Conservation (phyloP, 257 asterid species). For the Buddleja alternifolia region DNA sequence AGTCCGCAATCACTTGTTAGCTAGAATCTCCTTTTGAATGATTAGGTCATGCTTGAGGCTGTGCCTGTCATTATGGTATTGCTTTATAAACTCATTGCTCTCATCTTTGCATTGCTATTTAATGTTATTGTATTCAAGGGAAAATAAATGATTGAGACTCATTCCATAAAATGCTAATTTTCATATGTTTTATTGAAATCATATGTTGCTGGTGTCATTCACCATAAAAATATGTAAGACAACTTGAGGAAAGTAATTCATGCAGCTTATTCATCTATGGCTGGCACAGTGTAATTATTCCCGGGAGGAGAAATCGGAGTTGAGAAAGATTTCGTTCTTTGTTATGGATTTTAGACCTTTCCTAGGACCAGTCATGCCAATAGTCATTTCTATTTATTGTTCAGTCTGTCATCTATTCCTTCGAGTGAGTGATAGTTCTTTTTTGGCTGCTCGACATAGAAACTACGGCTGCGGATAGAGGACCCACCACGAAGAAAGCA, state of each 20-base stretch:
- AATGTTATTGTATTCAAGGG: not conserved
- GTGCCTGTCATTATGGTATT: not conserved
- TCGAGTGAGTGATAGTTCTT: not conserved
- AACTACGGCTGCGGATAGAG: conserved; percentile 89
- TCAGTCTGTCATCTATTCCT: not conserved
- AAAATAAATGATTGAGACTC: not conserved
- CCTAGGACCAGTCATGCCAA: not conserved
- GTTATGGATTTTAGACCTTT: not conserved
- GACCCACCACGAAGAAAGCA: conserved; percentile 99
- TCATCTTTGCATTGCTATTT: not conserved
- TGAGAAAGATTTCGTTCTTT: not conserved
- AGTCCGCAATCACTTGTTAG: not conserved
- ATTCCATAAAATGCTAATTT: not conserved
- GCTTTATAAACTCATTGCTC: not conserved
- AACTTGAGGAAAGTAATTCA: not conserved
- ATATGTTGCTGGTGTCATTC: too few relatives aligned
- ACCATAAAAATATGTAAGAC: not conserved
- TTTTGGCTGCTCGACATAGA: conserved; percentile 46
- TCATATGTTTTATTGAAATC: not conserved
- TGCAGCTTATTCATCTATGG: not conserved
- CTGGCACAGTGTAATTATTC: not conserved
- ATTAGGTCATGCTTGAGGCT: not conserved
- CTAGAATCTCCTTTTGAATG: too few relatives aligned
- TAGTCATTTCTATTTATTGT: not conserved
- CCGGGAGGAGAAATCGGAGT: too few relatives aligned